Percentiles rank a stretch among this genome's conserved stretches.
Evolutionary conservation across 2,329 filamentous ascomycete species (phyloP).

Genomic region (Helminthosporium solani): DNA sequence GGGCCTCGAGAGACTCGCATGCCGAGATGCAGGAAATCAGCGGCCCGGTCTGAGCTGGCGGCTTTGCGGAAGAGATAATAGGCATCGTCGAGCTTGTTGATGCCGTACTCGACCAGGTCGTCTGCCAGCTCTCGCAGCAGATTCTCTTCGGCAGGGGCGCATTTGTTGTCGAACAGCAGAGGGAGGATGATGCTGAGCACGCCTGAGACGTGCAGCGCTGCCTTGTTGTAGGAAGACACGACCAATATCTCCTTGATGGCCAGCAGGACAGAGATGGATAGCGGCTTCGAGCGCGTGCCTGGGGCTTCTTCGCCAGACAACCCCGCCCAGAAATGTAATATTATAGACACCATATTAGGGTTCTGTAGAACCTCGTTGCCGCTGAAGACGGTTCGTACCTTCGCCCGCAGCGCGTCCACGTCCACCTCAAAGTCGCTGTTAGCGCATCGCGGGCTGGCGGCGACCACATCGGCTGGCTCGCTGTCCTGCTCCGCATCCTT

Average conservation of each 20-base stretch:
- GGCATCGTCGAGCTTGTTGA: constrained; percentile 79
- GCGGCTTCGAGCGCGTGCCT: constrained; percentile 34
- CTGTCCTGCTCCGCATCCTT: constrained; percentile 2
- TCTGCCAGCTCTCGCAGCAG: constrained; percentile 67
- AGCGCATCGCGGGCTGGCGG: constrained; percentile 28
- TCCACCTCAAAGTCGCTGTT: constrained; percentile 30
- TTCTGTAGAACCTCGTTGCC: constrained; percentile 45
- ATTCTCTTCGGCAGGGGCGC: constrained; percentile 26
- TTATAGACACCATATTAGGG: constrained; percentile 42
- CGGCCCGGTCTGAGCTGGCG: constrained; percentile 51
- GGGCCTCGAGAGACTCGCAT: constrained; percentile 74
- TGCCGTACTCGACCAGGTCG: constrained; percentile 70
- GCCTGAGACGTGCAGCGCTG: constrained; percentile 39
- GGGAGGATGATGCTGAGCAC: constrained; percentile 38
- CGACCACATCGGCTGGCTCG: constrained; percentile 22
- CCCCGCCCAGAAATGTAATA: constrained; percentile 43
- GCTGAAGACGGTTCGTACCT: constrained; percentile 39
- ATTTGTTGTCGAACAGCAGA: constrained; percentile 38
- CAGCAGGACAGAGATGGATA: constrained; percentile 40
- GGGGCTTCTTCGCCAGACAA: constrained; percentile 34
- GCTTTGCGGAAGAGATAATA: constrained; percentile 69
- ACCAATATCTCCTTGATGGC: constrained; percentile 37
- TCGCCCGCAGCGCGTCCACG: constrained; percentile 29
- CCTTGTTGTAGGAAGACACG: constrained; percentile 42
- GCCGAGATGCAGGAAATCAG: constrained; percentile 72